Conservation (phyloP, 495 filamentous ascomycete species). For the Penicillium turbatum region DNA sequence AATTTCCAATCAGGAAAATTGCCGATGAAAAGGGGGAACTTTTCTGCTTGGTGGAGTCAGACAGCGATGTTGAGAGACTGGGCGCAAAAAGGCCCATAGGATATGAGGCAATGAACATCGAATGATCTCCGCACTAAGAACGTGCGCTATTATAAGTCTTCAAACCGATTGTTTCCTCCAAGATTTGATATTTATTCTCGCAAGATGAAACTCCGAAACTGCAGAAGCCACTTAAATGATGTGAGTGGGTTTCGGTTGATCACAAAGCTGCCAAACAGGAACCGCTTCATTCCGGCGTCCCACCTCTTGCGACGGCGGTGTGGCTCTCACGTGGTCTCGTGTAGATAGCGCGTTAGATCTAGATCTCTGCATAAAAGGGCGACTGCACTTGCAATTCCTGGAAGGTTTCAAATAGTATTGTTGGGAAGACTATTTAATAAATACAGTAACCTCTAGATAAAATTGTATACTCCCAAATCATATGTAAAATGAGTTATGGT, state of each 20-base stretch:
- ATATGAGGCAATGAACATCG: slow-evolving; percentile 7
- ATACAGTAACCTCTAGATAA: neutral
- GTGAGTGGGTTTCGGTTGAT: slow-evolving; percentile 27
- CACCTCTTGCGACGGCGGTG: slow-evolving; percentile 19
- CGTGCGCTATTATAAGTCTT: neutral
- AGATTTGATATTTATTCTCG: neutral
- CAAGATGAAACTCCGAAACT: neutral
- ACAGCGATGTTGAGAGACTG: slow-evolving; percentile 5
- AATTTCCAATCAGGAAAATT: neutral
- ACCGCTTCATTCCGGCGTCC: slow-evolving; percentile 25
- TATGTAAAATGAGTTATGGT: neutral
- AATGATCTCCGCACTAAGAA: slow-evolving; percentile 10
- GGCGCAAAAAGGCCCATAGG: slow-evolving; percentile 1
- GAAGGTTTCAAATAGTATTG: neutral
- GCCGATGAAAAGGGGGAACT: slow-evolving; percentile 4
- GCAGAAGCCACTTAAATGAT: slow-evolving; percentile 19
- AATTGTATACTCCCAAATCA: neutral
- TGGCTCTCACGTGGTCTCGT: slow-evolving; percentile 28
- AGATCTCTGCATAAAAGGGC: slow-evolving; percentile 7
- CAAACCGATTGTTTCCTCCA: neutral
- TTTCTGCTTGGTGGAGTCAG: slow-evolving; percentile 9
- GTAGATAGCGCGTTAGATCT: slow-evolving; percentile 23
- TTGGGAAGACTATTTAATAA: neutral
- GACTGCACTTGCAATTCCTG: slow-evolving; percentile 6
- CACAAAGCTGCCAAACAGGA: slow-evolving; percentile 22